Conservation (phyloP, 2,329 filamentous ascomycete genomes). For the Chrysosporium keratinophilum region DNA sequence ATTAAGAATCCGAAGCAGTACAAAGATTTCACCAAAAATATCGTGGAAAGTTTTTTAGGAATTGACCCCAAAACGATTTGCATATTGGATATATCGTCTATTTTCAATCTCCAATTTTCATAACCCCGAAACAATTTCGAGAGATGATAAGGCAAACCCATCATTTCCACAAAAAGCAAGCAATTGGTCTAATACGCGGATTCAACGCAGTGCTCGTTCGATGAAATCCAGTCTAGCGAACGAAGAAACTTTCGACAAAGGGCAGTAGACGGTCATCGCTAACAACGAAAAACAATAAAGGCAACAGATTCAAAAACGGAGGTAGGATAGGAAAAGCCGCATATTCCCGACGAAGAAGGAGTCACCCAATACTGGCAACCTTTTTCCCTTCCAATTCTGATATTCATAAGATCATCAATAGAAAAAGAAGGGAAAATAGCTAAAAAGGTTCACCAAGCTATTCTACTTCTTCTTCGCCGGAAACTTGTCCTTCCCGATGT, state of each 20-base stretch:
- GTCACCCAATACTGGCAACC: background rate
- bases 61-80: background rate
- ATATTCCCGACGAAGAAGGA: conserved; percentile 9
- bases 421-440: background rate
- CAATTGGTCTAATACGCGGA: background rate
- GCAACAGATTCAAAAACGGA: background rate
- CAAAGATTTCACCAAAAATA: too few relatives aligned
- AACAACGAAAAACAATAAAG: background rate
- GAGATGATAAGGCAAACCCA: background rate
- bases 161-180: background rate
- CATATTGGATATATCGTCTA: background rate
- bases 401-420: background rate
- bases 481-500: conserved; percentile 78
- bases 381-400: too few relatives aligned
- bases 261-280: too few relatives aligned
- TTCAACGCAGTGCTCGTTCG: background rate
- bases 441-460: background rate
- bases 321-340: background rate
- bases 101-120: background rate
- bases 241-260: background rate
- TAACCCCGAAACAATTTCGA: background rate
- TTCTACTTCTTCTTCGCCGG: conserved; percentile 54
- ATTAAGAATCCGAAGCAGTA: too few relatives aligned
- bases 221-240: background rate
- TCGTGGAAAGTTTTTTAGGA: too few relatives aligned